phyloP scores from a whole-genome alignment of 2,329 filamentous ascomycete species.

The Myotisia sp. region DNA sequence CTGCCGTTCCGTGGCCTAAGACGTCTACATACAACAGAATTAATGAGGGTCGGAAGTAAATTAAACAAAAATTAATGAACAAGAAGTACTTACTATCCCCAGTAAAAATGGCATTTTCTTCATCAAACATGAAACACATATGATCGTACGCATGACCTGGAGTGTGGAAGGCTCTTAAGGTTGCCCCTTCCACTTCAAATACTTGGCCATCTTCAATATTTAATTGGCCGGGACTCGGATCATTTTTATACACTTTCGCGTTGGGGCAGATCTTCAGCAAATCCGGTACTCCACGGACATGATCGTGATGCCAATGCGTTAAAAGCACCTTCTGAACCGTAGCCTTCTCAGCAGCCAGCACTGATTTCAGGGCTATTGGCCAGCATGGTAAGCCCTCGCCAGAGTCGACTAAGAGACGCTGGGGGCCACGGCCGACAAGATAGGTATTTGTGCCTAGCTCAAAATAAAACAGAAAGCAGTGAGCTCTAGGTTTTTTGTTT shows the following conservation, averaged over 20 bases:
- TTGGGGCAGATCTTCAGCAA: slow-evolving; percentile 50
- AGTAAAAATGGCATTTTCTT: slow-evolving; percentile 73
- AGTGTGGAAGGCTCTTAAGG: slow-evolving; percentile 50
- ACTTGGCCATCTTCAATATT: slow-evolving; percentile 43
- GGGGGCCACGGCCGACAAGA: slow-evolving; percentile 60
- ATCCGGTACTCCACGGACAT: slow-evolving; percentile 61
- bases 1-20: slow-evolving; percentile 70
- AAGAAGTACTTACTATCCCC: slow-evolving; percentile 47
- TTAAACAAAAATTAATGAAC: slow-evolving; percentile 1
- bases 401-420: slow-evolving; percentile 75
- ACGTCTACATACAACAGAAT: slow-evolving; percentile 38
- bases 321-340: slow-evolving; percentile 57
- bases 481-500: no score
- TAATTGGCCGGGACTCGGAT: slow-evolving; percentile 38
- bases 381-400: slow-evolving; percentile 68
- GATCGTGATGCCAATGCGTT: slow-evolving; percentile 88
- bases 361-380: slow-evolving; percentile 49
- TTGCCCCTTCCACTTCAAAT: slow-evolving; percentile 41
- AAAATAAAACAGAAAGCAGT: no score
- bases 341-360: slow-evolving; percentile 54
- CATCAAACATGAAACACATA: slow-evolving; percentile 59
- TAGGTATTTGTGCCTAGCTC: slow-evolving; percentile 92
- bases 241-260: slow-evolving; percentile 52
- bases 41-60: neutral
- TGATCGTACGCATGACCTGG: slow-evolving; percentile 75